Percentiles rank a stretch among this genome's conserved stretches.
These are phyloP conservation scores for Ustilago esculenta DNA, from an alignment of 1,284 basidiomycete genomes.

Conservation along the genomic window DNA sequence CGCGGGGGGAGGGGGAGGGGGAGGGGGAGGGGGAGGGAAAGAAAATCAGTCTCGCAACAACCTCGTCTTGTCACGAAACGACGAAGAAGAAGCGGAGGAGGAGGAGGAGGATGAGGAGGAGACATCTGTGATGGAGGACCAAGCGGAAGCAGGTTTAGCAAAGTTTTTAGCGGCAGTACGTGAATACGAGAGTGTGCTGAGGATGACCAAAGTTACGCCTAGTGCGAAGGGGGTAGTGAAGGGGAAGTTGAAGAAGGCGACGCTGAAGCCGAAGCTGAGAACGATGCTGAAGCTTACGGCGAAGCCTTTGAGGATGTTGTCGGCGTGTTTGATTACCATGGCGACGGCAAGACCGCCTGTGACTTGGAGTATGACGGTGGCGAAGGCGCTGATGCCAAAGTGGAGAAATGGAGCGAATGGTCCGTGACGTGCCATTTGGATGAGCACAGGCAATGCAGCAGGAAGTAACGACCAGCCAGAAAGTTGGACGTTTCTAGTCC, in stretches of 20 bases:
- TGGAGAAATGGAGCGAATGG: slow-evolving; percentile 57
- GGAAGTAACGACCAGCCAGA: slow-evolving; percentile 92
- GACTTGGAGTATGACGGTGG: slow-evolving; percentile 86
- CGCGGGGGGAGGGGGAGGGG: too few species aligned
- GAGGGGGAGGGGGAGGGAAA: too few species aligned
- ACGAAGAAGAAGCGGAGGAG: too few species aligned
- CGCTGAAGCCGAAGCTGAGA: slow-evolving; percentile 88
- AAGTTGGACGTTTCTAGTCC: slow-evolving; percentile 96
- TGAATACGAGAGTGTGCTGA: slow-evolving; percentile 84
- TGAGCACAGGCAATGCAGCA: slow-evolving; percentile 83
- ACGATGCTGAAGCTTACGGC: slow-evolving; percentile 92
- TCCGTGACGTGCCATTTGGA: slow-evolving; percentile 67
- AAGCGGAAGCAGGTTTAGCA: slow-evolving; percentile 5
- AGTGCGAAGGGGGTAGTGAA: slow-evolving; percentile 85
- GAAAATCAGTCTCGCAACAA: slow-evolving; percentile 21
- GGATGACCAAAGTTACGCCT: slow-evolving; percentile 82
- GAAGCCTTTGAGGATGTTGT: slow-evolving; percentile 74
- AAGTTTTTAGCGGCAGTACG: slow-evolving; percentile 31
- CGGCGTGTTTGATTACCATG: slow-evolving; percentile 71
- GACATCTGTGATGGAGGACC: slow-evolving; percentile 21
- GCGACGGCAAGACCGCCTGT: slow-evolving; percentile 90
- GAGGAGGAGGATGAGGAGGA: slow-evolving; percentile 22
- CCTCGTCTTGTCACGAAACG: slow-evolving; percentile 33
- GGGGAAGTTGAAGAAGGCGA: slow-evolving; percentile 85
- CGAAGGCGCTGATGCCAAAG: slow-evolving; percentile 88